phyloP scores from a whole-genome alignment of 768 basidiomycete genomes.

The Naematelia encephala region DNA sequence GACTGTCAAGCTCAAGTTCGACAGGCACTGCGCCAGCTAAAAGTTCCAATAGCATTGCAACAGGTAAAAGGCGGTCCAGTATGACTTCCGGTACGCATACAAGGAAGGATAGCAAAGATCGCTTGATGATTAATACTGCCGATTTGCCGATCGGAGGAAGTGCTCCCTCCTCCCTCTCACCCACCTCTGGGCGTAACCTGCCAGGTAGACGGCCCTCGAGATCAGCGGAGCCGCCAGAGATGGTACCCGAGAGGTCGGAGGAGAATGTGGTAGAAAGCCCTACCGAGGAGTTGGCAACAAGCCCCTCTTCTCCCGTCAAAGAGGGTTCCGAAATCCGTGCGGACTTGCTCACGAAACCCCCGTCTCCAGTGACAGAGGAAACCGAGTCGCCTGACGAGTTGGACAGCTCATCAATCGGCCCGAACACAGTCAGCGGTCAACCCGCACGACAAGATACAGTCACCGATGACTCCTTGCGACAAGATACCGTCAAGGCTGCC shows the following conservation, averaged over 20 bases:
- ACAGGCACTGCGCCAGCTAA: constrained; percentile 8
- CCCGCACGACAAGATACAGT: too few species aligned
- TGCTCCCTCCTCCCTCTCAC: constrained; percentile 17
- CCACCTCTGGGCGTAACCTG: constrained; percentile 8
- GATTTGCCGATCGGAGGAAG: constrained; percentile 11
- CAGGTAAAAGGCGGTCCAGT: constrained; percentile 17
- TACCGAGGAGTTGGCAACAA: constrained; percentile 10
- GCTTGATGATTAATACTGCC: constrained; percentile 22
- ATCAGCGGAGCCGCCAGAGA: constrained; percentile 34
- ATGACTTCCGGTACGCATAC: not conserved
- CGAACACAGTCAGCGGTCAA: too few species aligned
- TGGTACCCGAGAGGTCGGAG: constrained; percentile 36
- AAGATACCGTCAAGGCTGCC: not conserved
- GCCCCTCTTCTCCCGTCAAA: constrained; percentile 36
- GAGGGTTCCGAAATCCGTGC: constrained; percentile 2
- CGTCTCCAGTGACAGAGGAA: too few species aligned
- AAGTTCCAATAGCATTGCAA: not conserved
- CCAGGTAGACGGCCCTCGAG: constrained; percentile 26
- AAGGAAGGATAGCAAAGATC: constrained; percentile 8
- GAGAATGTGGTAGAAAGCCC: constrained; percentile 11
- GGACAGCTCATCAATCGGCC: too few species aligned
- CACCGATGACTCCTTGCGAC: too few species aligned
- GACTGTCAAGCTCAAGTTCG: constrained; percentile 31
- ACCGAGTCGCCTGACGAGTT: too few species aligned
- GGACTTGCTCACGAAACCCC: not conserved